Base-by-base conservation (phyloP, 1,284 basidiomycete genomes). In the Boletus albobrunnescens region DNA sequence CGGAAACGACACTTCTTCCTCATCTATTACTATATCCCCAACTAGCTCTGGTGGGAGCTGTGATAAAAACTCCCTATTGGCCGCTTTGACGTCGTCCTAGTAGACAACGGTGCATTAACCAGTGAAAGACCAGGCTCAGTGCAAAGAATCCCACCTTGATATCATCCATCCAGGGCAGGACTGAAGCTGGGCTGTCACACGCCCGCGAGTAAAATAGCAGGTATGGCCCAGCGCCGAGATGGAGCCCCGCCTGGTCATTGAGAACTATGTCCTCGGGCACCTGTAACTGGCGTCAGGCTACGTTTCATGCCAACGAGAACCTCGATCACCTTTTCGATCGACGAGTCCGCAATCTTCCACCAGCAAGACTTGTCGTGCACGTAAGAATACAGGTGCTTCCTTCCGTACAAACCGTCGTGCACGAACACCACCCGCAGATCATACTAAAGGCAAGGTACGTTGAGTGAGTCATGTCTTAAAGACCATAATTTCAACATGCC, bases 311-410 rank as follows among this genome's bases (percentile, higher is more conserved):
- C 8, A 8, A 12, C 17, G 36, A 30, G 6, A 28, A 7, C 17
- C 10, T 40, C 3, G 0, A 14, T 49, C 33, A 51, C 87, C 74
- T 85, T 78, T 0, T 75, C 79, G 1, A 87, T 81, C n/a, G 67
- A 67, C 47, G 77, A 75, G 56, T 89, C 87, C n/a, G 83, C 71
- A 2, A 79, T 82, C 65, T 87, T 89, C 85, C 86, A 90, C 87
- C 87, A 90, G 13, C 63, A 69, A 11, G 73, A 78, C 47, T 68
- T 67, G 47, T 84, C 77, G 49, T 81, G 77, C 12, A 87, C 78
- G 56, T 89, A 90, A 5, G 83, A 84, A 60, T 88, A 87, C 3
- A 87, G 67, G 55, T 87, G 82, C 46, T 76, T 83, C 31, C 85
- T 73, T 6, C 87, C 87, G 35, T 79, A 81, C 13, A 87, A 65